Evolutionary conservation across 768 basidiomycete species (phyloP).

Genomic region (Phaffia tasmanica): DNA sequence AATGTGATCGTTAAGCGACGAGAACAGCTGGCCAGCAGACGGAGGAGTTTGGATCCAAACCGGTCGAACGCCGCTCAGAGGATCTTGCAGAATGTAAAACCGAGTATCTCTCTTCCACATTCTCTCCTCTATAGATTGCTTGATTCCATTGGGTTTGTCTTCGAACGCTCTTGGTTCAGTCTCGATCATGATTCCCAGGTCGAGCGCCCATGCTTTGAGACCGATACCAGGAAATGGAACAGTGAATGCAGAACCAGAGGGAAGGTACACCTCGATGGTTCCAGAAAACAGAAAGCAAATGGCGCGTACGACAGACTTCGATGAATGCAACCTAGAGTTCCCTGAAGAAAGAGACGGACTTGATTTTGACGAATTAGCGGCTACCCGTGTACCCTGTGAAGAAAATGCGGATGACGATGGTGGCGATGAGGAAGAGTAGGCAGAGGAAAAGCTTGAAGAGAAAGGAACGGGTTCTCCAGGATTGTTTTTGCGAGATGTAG

Average conservation of each 20-base stretch:
- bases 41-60: neutral
- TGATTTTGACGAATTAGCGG: constrained; percentile 12
- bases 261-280: constrained; percentile 31
- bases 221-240: constrained; percentile 15
- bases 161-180: neutral
- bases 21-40: constrained; percentile 27
- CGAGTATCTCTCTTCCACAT: constrained; percentile 17
- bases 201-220: constrained; percentile 31
- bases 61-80: constrained; percentile 26
- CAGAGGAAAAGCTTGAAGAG: neutral
- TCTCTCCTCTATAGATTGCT: constrained; percentile 11
- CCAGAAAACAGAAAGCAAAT: constrained; percentile 35
- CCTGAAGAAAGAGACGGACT: neutral
- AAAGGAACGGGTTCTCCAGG: neutral
- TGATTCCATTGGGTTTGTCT: constrained; percentile 22
- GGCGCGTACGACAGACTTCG: constrained; percentile 22
- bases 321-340: neutral
- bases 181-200: constrained; percentile 29
- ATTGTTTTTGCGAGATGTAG: neutral
- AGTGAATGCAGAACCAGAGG: constrained; percentile 35
- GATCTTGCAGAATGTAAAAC: constrained; percentile 31
- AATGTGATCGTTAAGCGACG: neutral
- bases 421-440: neutral
- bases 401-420: constrained; percentile 3
- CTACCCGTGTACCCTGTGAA: neutral